Conservation (phyloP, 1,284 basidiomycete species). For the Irpex sp. region DNA sequence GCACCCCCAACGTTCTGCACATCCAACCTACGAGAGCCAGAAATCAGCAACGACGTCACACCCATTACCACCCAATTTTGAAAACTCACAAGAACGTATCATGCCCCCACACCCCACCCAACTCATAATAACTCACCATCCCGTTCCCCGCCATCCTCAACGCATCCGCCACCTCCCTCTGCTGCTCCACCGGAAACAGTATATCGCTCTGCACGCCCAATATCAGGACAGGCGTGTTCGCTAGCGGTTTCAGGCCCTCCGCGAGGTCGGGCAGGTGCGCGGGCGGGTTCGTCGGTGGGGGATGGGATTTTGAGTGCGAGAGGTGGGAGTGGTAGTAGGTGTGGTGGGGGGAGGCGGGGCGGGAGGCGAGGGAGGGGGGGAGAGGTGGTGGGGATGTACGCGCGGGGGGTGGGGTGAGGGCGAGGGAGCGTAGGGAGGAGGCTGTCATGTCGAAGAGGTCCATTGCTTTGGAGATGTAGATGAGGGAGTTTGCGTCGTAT, state of each 20-base stretch:
- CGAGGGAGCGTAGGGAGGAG: conserved; percentile 71
- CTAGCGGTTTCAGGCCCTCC: conserved; percentile 76
- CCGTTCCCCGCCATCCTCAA: conserved; percentile 86
- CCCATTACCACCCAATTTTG: neutral
- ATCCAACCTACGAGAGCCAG: conserved; percentile 46
- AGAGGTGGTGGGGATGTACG: conserved; percentile 22
- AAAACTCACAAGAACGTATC: conserved; percentile 86
- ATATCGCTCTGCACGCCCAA: conserved; percentile 97
- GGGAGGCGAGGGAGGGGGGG: conserved; percentile 22
- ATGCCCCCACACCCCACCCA: conserved; percentile 97
- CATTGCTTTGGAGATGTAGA: conserved; percentile 99
- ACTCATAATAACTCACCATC: conserved; percentile 92
- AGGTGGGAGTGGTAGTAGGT: conserved; percentile 30
- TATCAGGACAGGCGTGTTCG: conserved; percentile 79
- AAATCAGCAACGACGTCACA: neutral
- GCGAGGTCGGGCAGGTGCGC: conserved; percentile 82
- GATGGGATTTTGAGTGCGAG: conserved; percentile 66
- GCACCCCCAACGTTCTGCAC: conserved; percentile 78
- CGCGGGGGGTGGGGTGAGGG: conserved; percentile 36
- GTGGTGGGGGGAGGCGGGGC: conserved; percentile 25
- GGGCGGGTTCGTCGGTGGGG: conserved; percentile 62
- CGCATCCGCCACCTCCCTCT: conserved; percentile 92
- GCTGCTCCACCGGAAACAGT: conserved; percentile 96
- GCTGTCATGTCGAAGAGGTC: conserved; percentile 96
- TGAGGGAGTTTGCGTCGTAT: conserved; percentile 98